Evolutionary conservation across 164 flowering plant species (phyloP), one percentile per base, ranked within the genome.

Genomic region (Protea cynaroides): DNA sequence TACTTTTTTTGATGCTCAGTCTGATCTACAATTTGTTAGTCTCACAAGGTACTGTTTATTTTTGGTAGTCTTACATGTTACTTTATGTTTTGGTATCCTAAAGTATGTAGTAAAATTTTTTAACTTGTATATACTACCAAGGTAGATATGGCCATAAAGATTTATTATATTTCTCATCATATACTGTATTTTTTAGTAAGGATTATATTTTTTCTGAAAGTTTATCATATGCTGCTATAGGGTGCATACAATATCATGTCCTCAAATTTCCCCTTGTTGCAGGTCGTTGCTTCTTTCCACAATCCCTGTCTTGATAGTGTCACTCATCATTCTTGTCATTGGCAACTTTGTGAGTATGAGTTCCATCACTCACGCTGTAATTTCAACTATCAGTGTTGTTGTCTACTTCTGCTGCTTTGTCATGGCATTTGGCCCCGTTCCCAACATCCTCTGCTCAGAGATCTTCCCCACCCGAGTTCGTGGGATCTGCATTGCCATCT

Each of bases 401-500:
- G 53, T 83, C 52, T 94, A 94, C 79, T 84, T 87, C 75, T 94
- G 98, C 75, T 64, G 51, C 82, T 94, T 94, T 55, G 98, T 91
- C 59, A 86, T 82, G 91, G 97, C 81, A 0, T 94, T 85, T 51
- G 98, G 97, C 13, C 97, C 98, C 15, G 68, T 90, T 65, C 98
- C 98, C 1, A 94, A 94, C 77, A 91, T 91, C 58, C 86, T 94
- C 25, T 94, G 98, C 67, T 69, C 98, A 0, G 98, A 94, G 78
- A 94, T 94, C 66, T 91, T 94, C 74, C 98, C 98, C 3, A 94
- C 98, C 25, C 67, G 91, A 0, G 95, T 89, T 24, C 93, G 98
- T 56, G 98, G 97, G 7, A 67, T 89, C 29, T 94, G 98, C 83
- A 94, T 94, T 49, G 97, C 98, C 36, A 82, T 91, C 7, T 94